Evolutionary conservation across 148 eudicot genomes (phyloP).

Genomic region (Silene conica): DNA sequence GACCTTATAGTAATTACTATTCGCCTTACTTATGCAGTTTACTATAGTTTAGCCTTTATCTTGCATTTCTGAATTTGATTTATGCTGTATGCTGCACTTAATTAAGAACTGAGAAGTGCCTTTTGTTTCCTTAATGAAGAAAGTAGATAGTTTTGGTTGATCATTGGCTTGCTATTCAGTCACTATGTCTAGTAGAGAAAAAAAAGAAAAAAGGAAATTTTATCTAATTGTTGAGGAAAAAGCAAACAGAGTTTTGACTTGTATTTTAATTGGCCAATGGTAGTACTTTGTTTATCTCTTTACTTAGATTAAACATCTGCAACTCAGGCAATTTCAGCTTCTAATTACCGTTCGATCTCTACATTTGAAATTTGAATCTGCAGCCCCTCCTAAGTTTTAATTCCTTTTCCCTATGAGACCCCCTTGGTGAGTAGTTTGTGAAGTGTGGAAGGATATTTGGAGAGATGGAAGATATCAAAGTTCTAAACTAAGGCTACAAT

Average conservation of each 20-base stretch:
- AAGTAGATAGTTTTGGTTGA: not conserved
- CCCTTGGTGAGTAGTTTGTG: conserved; percentile 54
- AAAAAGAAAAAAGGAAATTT: too few relatives aligned
- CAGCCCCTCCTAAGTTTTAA: conserved; percentile 48
- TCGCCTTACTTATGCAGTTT: too few relatives aligned
- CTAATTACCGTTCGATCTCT: not conserved
- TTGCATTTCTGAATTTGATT: not conserved
- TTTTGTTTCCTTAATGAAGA: not conserved
- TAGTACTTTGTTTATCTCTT: too few relatives aligned
- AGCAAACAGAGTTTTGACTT: not conserved
- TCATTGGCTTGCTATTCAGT: too few relatives aligned
- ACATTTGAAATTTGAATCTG: conserved; percentile 9
- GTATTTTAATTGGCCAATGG: not conserved
- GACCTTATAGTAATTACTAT: too few relatives aligned
- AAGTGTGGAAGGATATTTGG: conserved; percentile 13
- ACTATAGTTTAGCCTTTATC: not conserved
- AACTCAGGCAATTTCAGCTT: not conserved
- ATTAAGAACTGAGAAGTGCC: not conserved
- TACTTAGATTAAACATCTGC: not conserved
- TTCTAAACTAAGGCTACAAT: conserved; percentile 54
- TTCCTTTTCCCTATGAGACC: conserved; percentile 43
- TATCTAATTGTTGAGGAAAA: too few relatives aligned
- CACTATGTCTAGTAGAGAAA: too few relatives aligned
- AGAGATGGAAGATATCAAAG: conserved; percentile 17
- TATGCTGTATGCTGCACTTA: not conserved